Percentiles rank a stretch among this genome's conserved stretches.
These are phyloP conservation scores for Poronia punctata DNA, from an alignment of 495 filamentous ascomycete genomes.

Conservation along the genomic window DNA sequence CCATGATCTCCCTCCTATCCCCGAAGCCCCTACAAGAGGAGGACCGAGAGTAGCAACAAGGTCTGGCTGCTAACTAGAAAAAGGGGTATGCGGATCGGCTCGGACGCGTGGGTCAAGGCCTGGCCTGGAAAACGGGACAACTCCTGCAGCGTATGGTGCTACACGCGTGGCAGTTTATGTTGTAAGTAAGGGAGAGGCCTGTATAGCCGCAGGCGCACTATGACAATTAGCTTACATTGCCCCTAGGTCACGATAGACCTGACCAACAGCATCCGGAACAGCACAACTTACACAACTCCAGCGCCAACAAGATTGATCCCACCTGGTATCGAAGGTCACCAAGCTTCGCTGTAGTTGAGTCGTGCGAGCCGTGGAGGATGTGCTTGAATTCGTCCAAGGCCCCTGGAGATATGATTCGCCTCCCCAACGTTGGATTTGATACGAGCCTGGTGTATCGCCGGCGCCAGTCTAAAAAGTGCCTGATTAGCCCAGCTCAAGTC, in stretches of 20 bases:
- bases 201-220: background rate
- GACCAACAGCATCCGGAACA: too few species aligned
- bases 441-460: too few species aligned
- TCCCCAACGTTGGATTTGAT: conserved; percentile 5
- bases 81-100: background rate
- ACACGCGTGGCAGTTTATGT: background rate
- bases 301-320: conserved; percentile 4
- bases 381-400: conserved; percentile 1
- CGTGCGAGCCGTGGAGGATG: too few species aligned
- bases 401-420: background rate
- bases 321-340: conserved; percentile 4
- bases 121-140: background rate
- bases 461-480: too few species aligned
- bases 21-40: too few species aligned
- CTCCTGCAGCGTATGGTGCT: background rate
- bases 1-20: too few species aligned
- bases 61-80: too few species aligned
- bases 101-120: background rate
- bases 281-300: conserved; percentile 3
- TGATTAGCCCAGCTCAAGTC: too few species aligned
- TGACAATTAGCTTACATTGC: too few species aligned
- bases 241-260: too few species aligned
- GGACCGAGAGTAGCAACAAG: too few species aligned
- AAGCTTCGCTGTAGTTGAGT: background rate
- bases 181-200: conserved; percentile 1